Conservation (phyloP, 768 basidiomycete genomes). For the Phylloporus rhodoxanthus region DNA sequence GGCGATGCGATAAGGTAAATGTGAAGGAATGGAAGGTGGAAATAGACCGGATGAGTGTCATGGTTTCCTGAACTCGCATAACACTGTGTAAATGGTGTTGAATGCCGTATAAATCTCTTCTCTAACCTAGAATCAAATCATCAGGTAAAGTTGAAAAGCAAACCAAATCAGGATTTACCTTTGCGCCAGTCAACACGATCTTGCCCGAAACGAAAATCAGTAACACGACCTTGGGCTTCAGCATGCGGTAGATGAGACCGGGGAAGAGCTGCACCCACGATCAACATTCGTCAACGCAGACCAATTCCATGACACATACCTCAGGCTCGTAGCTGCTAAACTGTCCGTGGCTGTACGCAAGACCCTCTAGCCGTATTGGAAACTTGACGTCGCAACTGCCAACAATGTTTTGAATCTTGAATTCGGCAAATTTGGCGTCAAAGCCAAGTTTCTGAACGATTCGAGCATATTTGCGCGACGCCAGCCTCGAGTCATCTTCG, state of each 20-base stretch:
- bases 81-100: slow-evolving; percentile 98
- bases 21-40: not conserved
- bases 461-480: slow-evolving; percentile 96
- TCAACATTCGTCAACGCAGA: not conserved
- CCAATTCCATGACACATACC: slow-evolving; percentile 43
- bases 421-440: slow-evolving; percentile 98
- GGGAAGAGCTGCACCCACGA: slow-evolving; percentile 73
- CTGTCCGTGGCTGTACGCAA: slow-evolving; percentile 96
- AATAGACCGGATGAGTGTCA: slow-evolving; percentile 20
- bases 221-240: slow-evolving; percentile 98
- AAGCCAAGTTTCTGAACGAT: slow-evolving; percentile 99
- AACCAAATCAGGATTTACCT: slow-evolving; percentile 53
- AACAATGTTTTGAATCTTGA: slow-evolving; percentile 99
- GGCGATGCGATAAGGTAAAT: not conserved
- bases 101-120: slow-evolving; percentile 99
- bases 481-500: slow-evolving; percentile 94
- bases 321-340: slow-evolving; percentile 98
- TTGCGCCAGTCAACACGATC: slow-evolving; percentile 97
- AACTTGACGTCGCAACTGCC: slow-evolving; percentile 98
- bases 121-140: slow-evolving; percentile 64
- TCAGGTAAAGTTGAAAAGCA: slow-evolving; percentile 31
- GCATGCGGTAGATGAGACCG: slow-evolving; percentile 98
- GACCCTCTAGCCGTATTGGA: slow-evolving; percentile 94
- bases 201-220: slow-evolving; percentile 99
- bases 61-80: slow-evolving; percentile 92